Evolutionary conservation across 208 protist genomes (phyloP).

Genomic region (Borovskyia barvae): DNA sequence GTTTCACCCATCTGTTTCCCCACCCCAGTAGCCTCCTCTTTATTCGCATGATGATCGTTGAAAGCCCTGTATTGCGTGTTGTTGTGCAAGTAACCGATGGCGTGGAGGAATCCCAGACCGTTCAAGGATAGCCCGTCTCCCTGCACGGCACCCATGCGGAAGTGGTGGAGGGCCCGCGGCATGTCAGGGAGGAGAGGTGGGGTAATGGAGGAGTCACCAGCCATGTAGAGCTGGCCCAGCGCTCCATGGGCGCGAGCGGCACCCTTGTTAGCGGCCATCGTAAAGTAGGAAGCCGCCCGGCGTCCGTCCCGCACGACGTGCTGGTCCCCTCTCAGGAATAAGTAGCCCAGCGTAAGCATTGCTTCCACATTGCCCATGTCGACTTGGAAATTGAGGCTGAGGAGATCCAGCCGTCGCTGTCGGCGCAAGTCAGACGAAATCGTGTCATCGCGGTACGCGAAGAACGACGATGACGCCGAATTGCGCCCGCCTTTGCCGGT

Average conservation of each 20-base stretch:
- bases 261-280: constrained; percentile 31
- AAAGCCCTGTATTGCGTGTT: constrained; percentile 2
- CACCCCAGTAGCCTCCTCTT: neutral
- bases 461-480: constrained; percentile 7
- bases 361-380: constrained; percentile 42
- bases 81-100: constrained; percentile 59
- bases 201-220: constrained; percentile 32
- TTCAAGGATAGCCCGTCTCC: constrained; percentile 61
- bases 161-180: constrained; percentile 52
- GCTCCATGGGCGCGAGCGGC: constrained; percentile 39
- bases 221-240: constrained; percentile 72
- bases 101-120: constrained; percentile 83
- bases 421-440: constrained; percentile 7
- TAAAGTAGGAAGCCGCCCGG: constrained; percentile 40
- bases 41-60: neutral
- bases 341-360: constrained; percentile 57
- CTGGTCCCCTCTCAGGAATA: constrained; percentile 46
- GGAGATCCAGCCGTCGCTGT: constrained; percentile 25
- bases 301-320: constrained; percentile 49
- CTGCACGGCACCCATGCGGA: constrained; percentile 41
- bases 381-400: constrained; percentile 54
- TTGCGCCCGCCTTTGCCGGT: constrained; percentile 9
- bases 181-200: constrained; percentile 54
- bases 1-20: neutral
- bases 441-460: constrained; percentile 26